phyloP scores from a whole-genome alignment of 768 basidiomycete genomes.

The Russula vinacea region DNA sequence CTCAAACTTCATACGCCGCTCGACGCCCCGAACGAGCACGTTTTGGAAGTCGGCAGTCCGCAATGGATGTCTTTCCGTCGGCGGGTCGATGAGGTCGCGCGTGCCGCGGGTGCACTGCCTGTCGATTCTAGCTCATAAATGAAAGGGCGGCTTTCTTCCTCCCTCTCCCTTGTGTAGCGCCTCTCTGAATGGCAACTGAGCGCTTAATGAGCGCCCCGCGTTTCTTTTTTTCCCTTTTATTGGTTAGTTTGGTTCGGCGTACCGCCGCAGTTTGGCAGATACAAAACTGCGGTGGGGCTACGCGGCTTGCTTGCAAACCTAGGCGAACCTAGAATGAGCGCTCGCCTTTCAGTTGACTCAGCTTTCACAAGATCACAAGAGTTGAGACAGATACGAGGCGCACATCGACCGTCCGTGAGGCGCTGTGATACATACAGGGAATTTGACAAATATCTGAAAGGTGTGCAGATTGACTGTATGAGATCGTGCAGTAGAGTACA shows the following conservation, averaged over 20 bases:
- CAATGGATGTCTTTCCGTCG: constrained; percentile 69
- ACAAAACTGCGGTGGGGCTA: constrained; percentile 17
- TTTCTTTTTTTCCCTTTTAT: background rate
- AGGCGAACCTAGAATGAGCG: constrained; percentile 52
- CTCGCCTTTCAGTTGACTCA: constrained; percentile 81
- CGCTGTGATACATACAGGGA: background rate
- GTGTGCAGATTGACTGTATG: constrained; percentile 4
- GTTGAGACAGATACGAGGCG: constrained; percentile 95
- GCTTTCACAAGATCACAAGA: constrained; percentile 56
- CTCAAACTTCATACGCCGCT: constrained; percentile 55
- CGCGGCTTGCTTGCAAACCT: constrained; percentile 19
- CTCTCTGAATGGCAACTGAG: background rate
- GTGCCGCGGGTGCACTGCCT: constrained; percentile 48
- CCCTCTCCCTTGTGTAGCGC: background rate
- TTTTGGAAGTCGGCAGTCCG: constrained; percentile 56
- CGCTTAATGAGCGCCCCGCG: background rate
- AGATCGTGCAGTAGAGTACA: constrained; percentile 12
- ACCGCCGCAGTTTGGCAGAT: constrained; percentile 18
- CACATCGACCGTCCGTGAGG: constrained; percentile 33
- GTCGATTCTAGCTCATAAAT: constrained; percentile 18
- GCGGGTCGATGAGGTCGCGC: constrained; percentile 72
- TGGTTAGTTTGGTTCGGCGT: constrained; percentile 18
- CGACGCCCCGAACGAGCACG: constrained; percentile 33
- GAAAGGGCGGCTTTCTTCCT: constrained; percentile 26
- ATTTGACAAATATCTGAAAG: background rate